These are phyloP conservation scores for Podila minutissima DNA, from an alignment of 192 early-diverging fungal species.

Conservation along the genomic window DNA sequence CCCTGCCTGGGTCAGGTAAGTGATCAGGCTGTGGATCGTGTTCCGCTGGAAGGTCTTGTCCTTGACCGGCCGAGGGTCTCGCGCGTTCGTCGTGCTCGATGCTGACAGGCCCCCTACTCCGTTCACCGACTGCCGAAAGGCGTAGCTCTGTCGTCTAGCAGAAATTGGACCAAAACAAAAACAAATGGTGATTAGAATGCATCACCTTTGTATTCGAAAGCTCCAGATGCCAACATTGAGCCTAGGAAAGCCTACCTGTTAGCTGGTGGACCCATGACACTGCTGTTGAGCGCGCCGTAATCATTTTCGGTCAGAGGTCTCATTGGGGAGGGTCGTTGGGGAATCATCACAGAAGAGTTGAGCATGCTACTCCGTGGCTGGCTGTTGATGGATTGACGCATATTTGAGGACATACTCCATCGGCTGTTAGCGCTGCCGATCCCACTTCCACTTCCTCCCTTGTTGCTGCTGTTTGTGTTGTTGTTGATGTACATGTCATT, in stretches of 20 bases:
- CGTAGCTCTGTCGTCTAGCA: conserved; percentile 10
- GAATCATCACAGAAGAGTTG: conserved; percentile 13
- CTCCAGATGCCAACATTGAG: too few species aligned
- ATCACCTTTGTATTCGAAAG: too few species aligned
- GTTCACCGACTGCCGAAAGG: conserved; percentile 23
- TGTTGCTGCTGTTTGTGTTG: neutral
- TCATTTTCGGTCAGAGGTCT: conserved; percentile 20
- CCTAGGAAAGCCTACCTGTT: neutral
- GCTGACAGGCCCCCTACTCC: conserved; percentile 5
- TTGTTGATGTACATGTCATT: conserved; percentile 5
- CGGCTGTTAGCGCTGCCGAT: conserved; percentile 25
- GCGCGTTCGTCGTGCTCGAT: neutral
- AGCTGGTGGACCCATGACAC: conserved; percentile 39
- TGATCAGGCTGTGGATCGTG: conserved; percentile 61
- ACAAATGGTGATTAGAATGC: neutral
- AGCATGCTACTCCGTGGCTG: conserved; percentile 16
- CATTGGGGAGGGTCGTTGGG: conserved; percentile 42
- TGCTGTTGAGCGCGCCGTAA: conserved; percentile 21
- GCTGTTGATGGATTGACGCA: conserved; percentile 22
- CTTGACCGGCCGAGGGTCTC: conserved; percentile 53
- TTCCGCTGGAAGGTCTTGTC: conserved; percentile 56
- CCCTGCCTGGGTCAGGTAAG: conserved; percentile 65
- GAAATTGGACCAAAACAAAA: neutral
- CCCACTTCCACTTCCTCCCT: neutral
- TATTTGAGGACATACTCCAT: conserved; percentile 30